Base-by-base conservation (phyloP, 306 rosid genomes). In the Abrus precatorius region DNA sequence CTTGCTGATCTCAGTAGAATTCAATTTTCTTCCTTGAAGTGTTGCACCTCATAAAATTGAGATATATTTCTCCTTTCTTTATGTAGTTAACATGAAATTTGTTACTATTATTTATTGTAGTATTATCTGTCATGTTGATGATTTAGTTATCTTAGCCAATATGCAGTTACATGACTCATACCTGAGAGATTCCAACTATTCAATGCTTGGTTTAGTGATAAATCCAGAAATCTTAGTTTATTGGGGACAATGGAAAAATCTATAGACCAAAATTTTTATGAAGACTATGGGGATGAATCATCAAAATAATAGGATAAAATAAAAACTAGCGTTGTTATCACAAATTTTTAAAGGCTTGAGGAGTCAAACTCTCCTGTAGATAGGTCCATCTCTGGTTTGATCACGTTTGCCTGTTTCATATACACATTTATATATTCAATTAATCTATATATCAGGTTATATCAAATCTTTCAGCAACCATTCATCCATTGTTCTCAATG, bases 381-480 rank as follows among this genome's bases (percentile, higher is more conserved):
- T 43, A 48, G 20, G 10, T 3, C 7, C 4, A 4, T 75, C 55
- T 77, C 33, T 38, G 36, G 48, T 53, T 36, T 76, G 54, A 60
- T 61, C 80, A 34, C 32, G 62, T 73, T 72, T 55, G 13, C 71
- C 65, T 63, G 57, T 6, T 75, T 54, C 64, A 34, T 5, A 36
- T 29, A 28, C 9, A n/a, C 43, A 47, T 52, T 30, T 69, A 40
- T 66, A 69, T 62, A 65, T 71, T 30, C 63, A 43, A 29, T 54
- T 77, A 67, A 57, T 63, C 55, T 67, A 64, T 76, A 59, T 84
- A 67, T 72, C 91, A 93, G 97, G 97, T 93, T 54, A 82, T 93
- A 83, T 91, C 94, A 86, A 93, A 91, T 86, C 90, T 87, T 84
- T 86, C 97, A 10, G 97, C 97, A 72, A 79, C 90, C 57, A 81